Evolutionary conservation across 495 filamentous ascomycete genomes (phyloP).

Genomic region (Paragyromitra xinjiangensis): DNA sequence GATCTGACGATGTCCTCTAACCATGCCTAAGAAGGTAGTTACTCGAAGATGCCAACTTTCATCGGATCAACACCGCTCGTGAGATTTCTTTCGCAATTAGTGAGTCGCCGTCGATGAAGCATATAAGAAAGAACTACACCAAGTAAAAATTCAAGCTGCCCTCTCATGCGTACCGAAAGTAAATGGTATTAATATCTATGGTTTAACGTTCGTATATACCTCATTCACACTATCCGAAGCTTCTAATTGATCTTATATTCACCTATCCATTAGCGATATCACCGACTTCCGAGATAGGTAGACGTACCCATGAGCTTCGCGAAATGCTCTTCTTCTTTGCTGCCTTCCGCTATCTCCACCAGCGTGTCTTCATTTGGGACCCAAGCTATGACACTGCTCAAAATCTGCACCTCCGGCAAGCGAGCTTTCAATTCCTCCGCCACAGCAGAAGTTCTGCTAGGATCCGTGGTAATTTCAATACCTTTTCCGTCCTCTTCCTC

Average conservation of each 20-base stretch:
- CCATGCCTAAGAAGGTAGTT: neutral
- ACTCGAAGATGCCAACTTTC: too few relatives aligned
- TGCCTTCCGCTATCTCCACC: constrained; percentile 64
- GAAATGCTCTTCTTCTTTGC: constrained; percentile 64
- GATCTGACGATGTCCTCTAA: neutral
- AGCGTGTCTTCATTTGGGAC: constrained; percentile 80
- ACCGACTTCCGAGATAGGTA: neutral
- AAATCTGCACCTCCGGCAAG: constrained; percentile 68
- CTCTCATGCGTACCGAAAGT: neutral
- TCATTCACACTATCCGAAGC: constrained; percentile 45
- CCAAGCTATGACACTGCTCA: constrained; percentile 83
- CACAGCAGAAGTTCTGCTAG: constrained; percentile 71
- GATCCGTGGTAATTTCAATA: constrained; percentile 78
- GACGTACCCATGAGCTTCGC: constrained; percentile 64
- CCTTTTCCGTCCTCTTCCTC: constrained; percentile 64
- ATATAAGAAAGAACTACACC: neutral
- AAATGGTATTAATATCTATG: constrained; percentile 30
- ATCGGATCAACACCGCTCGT: neutral
- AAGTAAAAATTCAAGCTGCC: neutral
- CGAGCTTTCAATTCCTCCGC: constrained; percentile 68
- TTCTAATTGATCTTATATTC: constrained; percentile 41
- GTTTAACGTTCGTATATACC: constrained; percentile 55
- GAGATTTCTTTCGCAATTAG: neutral
- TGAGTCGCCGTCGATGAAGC: neutral
- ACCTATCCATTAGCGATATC: constrained; percentile 22